Base-by-base conservation (phyloP, 192 early-diverging fungal genomes). In the Backusella australiensis region DNA sequence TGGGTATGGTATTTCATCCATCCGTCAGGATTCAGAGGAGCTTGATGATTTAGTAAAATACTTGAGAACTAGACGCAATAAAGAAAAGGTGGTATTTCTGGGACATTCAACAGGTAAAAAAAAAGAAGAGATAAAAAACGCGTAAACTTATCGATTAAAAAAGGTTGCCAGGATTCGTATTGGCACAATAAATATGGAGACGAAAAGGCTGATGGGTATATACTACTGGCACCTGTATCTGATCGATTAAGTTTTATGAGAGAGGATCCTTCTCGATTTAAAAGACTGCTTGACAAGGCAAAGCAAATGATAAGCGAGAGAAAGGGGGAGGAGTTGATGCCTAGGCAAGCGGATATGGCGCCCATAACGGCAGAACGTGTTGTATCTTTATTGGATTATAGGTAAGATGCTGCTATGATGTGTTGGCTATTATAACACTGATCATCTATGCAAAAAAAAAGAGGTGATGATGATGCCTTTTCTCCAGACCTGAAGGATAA, bases 81-180 rank as follows among this genome's bases (percentile, higher is more conserved):
- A 84, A 26, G 66, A 74, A 9, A 68, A 70, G 1, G 65, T 86
- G 11, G 80, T 86, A 34, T 69, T 86, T 35, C 39, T 86, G n/a
- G 85, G 85, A 14, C 85, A 86, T 65, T 86, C 85, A 19, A 86
- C 85, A 1, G 85, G 85, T 15, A 36, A 56, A 17, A 1, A 9
- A n/a, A 23, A 19, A 49, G 0, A 21, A 9, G 8, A 23, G 8
- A 56, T 1, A 11, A 21, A 23, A 56, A 23, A 26, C 21, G 21
- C 23, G 21, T 56, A 7, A 56, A 26, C 21, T 56, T 56, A 56
- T 44, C 19, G 3, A 49, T 6, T 19, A n/a, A 49, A 49, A 49
- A 49, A 49, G 53, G 53, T 11, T 56, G 82, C 42, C 84, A 85
- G 35, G 79, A 85, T 38, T 80, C 75, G 7, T 78, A 81, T 9